phyloP scores from a whole-genome alignment of 768 basidiomycete species.

The Boletus insuetus region DNA sequence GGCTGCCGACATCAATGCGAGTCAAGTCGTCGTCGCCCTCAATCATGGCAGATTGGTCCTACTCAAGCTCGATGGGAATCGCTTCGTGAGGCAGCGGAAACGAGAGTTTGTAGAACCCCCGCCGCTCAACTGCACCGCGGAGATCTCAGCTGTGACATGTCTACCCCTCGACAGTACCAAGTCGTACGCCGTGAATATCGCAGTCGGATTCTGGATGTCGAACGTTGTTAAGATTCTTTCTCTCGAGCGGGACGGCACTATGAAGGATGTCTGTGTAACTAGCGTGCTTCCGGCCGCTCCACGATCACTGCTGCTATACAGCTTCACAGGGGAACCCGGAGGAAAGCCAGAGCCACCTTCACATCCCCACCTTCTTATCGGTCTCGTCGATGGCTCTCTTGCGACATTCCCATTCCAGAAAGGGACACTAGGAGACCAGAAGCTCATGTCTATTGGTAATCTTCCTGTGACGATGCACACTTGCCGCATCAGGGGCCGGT shows the following conservation, averaged over 20 bases:
- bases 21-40: constrained; percentile 63
- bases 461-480: constrained; percentile 61
- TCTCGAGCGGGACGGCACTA: constrained; percentile 19
- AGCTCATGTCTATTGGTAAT: constrained; percentile 61
- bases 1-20: constrained; percentile 65
- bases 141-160: constrained; percentile 74
- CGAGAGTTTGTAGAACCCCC: constrained; percentile 24
- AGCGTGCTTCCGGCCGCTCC: constrained; percentile 41
- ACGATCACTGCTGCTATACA: constrained; percentile 48
- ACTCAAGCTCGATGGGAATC: constrained; percentile 46
- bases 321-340: constrained; percentile 48
- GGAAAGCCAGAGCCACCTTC: constrained; percentile 33
- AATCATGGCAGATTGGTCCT: constrained; percentile 50
- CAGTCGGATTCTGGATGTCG: constrained; percentile 76
- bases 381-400: constrained; percentile 74
- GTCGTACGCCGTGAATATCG: constrained; percentile 47
- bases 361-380: constrained; percentile 63
- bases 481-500: constrained; percentile 51
- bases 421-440: constrained; percentile 43
- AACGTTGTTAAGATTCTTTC: constrained; percentile 59
- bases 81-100: constrained; percentile 28
- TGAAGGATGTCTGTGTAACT: constrained; percentile 27
- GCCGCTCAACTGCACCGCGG: constrained; percentile 29
- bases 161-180: constrained; percentile 48
- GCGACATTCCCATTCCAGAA: constrained; percentile 51